A percentile compares a stretch with the other conserved stretches of the same genome.
These are phyloP conservation scores for Hydrangea macrophylla DNA, from an alignment of 148 eudicot species.

Conservation along the genomic window DNA sequence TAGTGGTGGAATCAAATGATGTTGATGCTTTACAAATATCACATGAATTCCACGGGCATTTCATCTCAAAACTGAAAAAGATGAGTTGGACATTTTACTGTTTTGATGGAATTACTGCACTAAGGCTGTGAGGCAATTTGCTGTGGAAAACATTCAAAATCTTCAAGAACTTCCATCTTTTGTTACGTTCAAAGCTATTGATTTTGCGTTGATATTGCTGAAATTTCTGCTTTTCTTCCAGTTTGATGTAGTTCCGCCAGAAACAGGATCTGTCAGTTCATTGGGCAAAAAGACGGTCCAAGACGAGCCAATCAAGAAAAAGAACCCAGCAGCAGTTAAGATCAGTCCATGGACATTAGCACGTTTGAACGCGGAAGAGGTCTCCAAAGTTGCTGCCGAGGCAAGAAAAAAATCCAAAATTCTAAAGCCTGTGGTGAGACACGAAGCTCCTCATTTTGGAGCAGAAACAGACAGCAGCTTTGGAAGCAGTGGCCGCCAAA, in stretches of 20 bases:
- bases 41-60: no score
- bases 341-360: conserved; percentile 98
- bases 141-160: not conserved
- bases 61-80: no score
- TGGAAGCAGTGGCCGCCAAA: conserved; percentile 52
- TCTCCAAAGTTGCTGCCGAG: conserved; percentile 89
- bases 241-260: conserved; percentile 95
- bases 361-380: conserved; percentile 88
- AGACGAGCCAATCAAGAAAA: conserved; percentile 77
- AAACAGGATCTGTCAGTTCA: conserved; percentile 88
- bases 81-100: not conserved
- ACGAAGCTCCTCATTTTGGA: conserved; percentile 24
- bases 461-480: conserved; percentile 52
- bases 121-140: not conserved
- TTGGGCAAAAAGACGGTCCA: conserved; percentile 54
- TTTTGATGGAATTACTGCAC: not conserved
- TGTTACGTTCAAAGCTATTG: not conserved
- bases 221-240: conserved; percentile 31
- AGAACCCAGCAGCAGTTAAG: conserved; percentile 74
- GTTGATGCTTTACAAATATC: no score
- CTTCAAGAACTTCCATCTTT: not conserved
- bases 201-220: conserved; percentile 11
- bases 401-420: conserved; percentile 95
- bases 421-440: conserved; percentile 64
- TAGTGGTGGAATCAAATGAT: no score